Percentiles rank a stretch among this genome's conserved stretches.
Evolutionary conservation across 1,284 basidiomycete species (phyloP).

Genomic region (Papiliotrema terrestris): DNA sequence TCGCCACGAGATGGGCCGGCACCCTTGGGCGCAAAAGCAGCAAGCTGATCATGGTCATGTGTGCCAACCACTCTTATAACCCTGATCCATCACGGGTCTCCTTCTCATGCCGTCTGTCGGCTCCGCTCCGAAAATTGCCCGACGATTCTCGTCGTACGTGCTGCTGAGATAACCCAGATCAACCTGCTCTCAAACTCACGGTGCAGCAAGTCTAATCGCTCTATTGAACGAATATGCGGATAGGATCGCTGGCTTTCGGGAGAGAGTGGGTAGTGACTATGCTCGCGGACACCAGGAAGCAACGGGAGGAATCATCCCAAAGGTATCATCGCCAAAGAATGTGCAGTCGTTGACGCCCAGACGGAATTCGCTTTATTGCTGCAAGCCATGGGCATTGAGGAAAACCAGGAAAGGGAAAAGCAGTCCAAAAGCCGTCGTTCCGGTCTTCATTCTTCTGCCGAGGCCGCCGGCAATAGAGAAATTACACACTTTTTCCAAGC

Average conservation of each 20-base stretch:
- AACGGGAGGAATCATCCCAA: constrained; percentile 46
- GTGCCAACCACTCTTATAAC: constrained; percentile 46
- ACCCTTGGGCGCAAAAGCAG: constrained; percentile 39
- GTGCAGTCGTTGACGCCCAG: not conserved
- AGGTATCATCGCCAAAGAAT: constrained; percentile 12
- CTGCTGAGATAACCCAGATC: too few species aligned
- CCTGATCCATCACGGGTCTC: constrained; percentile 39
- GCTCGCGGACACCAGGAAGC: constrained; percentile 49
- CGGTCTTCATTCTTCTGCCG: too few species aligned
- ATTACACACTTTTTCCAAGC: too few species aligned
- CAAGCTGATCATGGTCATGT: constrained; percentile 48
- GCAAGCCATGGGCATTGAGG: constrained; percentile 8
- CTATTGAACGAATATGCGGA: constrained; percentile 39
- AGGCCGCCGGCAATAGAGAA: too few species aligned
- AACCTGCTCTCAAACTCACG: not conserved
- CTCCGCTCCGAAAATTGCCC: constrained; percentile 29
- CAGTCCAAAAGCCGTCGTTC: too few species aligned
- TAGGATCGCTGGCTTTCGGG: constrained; percentile 35
- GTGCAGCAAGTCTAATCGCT: constrained; percentile 37
- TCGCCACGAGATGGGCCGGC: constrained; percentile 48
- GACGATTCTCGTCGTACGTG: constrained; percentile 38
- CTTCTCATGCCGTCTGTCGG: constrained; percentile 43
- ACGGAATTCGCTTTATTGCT: constrained; percentile 12
- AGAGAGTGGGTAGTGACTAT: constrained; percentile 46
- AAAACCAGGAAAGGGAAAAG: not conserved